Base-by-base conservation (phyloP, 768 basidiomycete species). In the Boletus fagicola region DNA sequence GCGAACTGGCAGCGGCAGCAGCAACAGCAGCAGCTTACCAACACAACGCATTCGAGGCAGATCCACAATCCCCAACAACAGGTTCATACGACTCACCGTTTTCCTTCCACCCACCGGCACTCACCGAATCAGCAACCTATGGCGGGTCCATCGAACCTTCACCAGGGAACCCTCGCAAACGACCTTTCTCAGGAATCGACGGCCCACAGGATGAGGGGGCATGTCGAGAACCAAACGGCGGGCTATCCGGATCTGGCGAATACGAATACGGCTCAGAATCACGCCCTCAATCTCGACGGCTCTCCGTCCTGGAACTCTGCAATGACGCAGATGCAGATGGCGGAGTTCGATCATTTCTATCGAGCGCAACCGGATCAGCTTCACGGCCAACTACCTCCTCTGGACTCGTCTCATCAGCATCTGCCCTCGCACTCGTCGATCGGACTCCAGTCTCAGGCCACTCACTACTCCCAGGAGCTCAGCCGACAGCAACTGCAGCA, bases 281-380 rank as follows among this genome's bases (percentile, higher is more conserved):
- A 66, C 79, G 90, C 65, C 90, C 90, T 61, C 84, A 87, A 68
- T 88, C 86, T 76, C 81, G 90, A 65, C 76, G 90, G 59, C 84
- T 92, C 81, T 80, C 86, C 73, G 86, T 92, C 81, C 82, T 91
- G 88, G 90, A 92, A 64, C 86, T 92, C 80, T 90, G 89, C 82
- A 90, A 91, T 81, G 87, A 88, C 77, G 70, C 77, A 69, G 74
- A 74, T 74, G 72, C 72, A 71, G 72, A 76, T 75, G 68, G 72
- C 62, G 67, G 74, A 72, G 53, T 75, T 74, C 78, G 77, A 75
- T 60, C 78, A 72, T 74, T 81, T 78, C 61, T 81, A 80, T 60
- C 74, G 16, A 57, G 62, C 69, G 62, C 70, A 60, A 30, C 65
- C 59, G 68, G 70, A 67, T 60, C 65, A 62, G 62, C 65, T 63